Conservation (phyloP, 768 basidiomycete genomes). For the Dendrothele bispora region DNA sequence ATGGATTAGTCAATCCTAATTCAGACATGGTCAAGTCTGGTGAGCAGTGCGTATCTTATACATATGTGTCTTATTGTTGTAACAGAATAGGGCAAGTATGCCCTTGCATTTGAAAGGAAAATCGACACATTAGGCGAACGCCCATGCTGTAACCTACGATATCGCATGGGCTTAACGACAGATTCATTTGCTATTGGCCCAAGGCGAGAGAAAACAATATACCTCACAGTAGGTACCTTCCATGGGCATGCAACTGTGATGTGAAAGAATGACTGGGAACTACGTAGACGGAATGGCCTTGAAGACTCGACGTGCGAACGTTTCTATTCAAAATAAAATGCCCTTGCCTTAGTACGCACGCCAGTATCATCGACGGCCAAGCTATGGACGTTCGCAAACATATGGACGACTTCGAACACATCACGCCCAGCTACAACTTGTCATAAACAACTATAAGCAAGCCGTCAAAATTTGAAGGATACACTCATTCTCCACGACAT, state of each 20-base stretch:
- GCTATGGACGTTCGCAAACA: slow-evolving; percentile 1
- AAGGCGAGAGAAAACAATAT: neutral
- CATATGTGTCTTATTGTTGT: neutral
- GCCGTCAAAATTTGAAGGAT: slow-evolving; percentile 2
- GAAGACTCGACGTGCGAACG: slow-evolving; percentile 19
- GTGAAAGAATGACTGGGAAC: slow-evolving; percentile 18
- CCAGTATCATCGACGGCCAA: slow-evolving; percentile 16
- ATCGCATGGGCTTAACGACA: slow-evolving; percentile 22
- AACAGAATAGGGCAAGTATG: slow-evolving; percentile 17
- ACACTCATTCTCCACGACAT: neutral
- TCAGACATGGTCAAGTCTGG: slow-evolving; percentile 6
- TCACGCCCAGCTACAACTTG: slow-evolving; percentile 7
- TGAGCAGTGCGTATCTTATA: neutral
- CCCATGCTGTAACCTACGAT: slow-evolving; percentile 15
- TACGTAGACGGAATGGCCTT: slow-evolving; percentile 16
- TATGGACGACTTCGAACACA: slow-evolving; percentile 4
- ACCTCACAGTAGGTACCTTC: slow-evolving; percentile 11
- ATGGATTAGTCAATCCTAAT: neutral
- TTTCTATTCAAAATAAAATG: slow-evolving; percentile 9
- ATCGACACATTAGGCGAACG: slow-evolving; percentile 2
- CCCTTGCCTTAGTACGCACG: slow-evolving; percentile 11
- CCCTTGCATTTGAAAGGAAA: slow-evolving; percentile 15
- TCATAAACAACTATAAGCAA: slow-evolving; percentile 15
- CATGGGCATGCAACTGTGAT: slow-evolving; percentile 20
- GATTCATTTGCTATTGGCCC: slow-evolving; percentile 14